Evolutionary conservation across 2,329 filamentous ascomycete species (phyloP), one percentile per base, ranked within the genome.

Genomic region (Beauveria caledonica): DNA sequence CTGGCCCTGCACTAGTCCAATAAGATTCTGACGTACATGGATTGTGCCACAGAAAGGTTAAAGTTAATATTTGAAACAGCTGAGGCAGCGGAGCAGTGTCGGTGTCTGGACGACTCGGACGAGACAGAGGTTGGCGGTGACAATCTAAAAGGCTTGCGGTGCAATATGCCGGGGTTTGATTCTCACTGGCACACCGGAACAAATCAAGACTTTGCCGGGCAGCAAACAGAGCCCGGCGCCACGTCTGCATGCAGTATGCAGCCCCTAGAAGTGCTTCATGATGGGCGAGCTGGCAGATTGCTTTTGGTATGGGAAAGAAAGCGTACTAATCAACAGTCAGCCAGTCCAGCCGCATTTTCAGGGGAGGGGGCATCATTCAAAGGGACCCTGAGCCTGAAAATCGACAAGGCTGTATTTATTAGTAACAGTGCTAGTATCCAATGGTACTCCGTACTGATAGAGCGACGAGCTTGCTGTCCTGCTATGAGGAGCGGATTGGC

Each of bases 61-160:
- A 50, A n/a, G 33, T 50, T 50, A 58, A 11, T 29, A 51, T 13
- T 44, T 56, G 53, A 56, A 56, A 56, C 53, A 56, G 40, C n/a
- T 17, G 53, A 25, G 25, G 17, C n/a, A 46, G 25, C 36, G 19
- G 39, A 44, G 15, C 13, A 23, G 44, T n/a, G 49, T 36, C 17
- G 6, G 27, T 27, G 27, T 15, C n/a, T 42, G 51, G 23, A 51
- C 49, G 25, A 21, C 15, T 45, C 40, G 5, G 33, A 36, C 48
- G 48, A n/a, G 39, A 21, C 52, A 17, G 53, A 36, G 25, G 23
- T 36, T 56, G 40, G 27, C 25, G 42, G 40, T 46, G 53, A 29
- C 40, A 45, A 11, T 5, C 33, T 15, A 36, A 11, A 11, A 36
- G 33, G 27, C 9, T 56, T 17, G 53, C 17, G 8, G n/a, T 56